Percentiles rank a stretch among this genome's conserved stretches.
These are phyloP conservation scores for Leishmania martiniquensis DNA, from an alignment of 208 protist species.

Conservation along the genomic window DNA sequence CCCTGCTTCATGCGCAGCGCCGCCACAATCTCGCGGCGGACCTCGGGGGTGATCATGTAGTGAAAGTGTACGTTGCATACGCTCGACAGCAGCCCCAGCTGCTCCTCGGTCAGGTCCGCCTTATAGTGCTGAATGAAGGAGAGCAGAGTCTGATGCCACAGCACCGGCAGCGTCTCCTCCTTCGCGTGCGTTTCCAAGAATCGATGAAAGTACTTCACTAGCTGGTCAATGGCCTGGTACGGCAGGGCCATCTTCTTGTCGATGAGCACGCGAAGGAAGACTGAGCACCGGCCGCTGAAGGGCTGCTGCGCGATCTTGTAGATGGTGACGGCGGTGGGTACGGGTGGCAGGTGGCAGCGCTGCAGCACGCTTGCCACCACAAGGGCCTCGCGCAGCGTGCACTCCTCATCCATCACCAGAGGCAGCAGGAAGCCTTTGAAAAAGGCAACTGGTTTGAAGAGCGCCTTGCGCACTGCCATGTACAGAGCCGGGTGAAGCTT, in stretches of 20 bases:
- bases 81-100: slow-evolving; percentile 69
- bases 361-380: slow-evolving; percentile 95
- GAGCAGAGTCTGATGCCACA: slow-evolving; percentile 98
- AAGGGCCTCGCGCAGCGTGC: slow-evolving; percentile 95
- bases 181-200: slow-evolving; percentile 86
- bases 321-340: slow-evolving; percentile 93
- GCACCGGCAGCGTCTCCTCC: slow-evolving; percentile 91
- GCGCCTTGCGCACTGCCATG: slow-evolving; percentile 97
- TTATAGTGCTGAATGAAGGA: slow-evolving; percentile 94
- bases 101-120: slow-evolving; percentile 76
- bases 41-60: slow-evolving; percentile 89
- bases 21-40: slow-evolving; percentile 75
- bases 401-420: slow-evolving; percentile 94
- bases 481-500: slow-evolving; percentile 99
- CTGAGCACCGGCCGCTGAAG: slow-evolving; percentile 90
- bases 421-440: slow-evolving; percentile 99
- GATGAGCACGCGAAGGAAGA: slow-evolving; percentile 96
- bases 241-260: slow-evolving; percentile 99
- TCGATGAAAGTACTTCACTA: slow-evolving; percentile 96
- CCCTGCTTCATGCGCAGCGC: slow-evolving; percentile 41
- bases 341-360: slow-evolving; percentile 91
- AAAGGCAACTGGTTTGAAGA: slow-evolving; percentile 99
- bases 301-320: slow-evolving; percentile 95
- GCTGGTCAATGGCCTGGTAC: slow-evolving; percentile 94
- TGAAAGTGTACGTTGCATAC: slow-evolving; percentile 89